phyloP scores from a whole-genome alignment of 2,329 filamentous ascomycete genomes.

The Scytalidium lignicola region DNA sequence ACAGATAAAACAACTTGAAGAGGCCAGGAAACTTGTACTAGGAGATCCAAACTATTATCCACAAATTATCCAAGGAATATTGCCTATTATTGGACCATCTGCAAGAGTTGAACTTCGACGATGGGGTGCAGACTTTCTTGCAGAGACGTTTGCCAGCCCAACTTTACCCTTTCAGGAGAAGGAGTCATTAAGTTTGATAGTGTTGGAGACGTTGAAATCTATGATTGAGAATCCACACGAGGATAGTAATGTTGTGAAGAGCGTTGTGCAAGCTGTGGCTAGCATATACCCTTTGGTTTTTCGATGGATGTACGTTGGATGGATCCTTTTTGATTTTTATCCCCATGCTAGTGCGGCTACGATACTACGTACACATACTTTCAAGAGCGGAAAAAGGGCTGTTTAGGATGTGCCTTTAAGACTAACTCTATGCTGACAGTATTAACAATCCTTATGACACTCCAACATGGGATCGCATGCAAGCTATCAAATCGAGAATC shows the following conservation, averaged over 20 bases:
- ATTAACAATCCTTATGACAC: conserved; percentile 81
- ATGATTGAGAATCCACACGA: conserved; percentile 68
- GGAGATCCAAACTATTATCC: conserved; percentile 84
- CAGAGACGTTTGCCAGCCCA: conserved; percentile 94
- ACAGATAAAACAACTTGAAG: conserved; percentile 82
- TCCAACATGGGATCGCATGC: conserved; percentile 82
- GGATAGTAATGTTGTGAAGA: conserved; percentile 77
- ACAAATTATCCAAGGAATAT: conserved; percentile 83
- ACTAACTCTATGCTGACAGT: conserved; percentile 41
- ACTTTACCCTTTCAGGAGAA: conserved; percentile 72
- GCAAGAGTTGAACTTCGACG: conserved; percentile 75
- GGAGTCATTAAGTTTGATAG: conserved; percentile 69
- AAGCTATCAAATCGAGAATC: conserved; percentile 82
- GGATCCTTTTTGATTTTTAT: not conserved
- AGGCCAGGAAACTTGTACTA: conserved; percentile 84
- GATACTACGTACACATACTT: not conserved
- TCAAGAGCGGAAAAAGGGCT: conserved; percentile 1
- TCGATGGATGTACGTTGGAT: conserved; percentile 79
- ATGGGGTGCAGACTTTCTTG: conserved; percentile 95
- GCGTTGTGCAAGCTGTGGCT: conserved; percentile 79
- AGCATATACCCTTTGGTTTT: conserved; percentile 92
- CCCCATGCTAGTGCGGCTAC: not conserved
- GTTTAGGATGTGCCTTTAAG: not conserved
- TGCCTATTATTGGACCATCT: conserved; percentile 80
- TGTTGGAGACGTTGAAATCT: conserved; percentile 70